Evolutionary conservation across 2,329 filamentous ascomycete genomes (phyloP), one percentile per base, ranked within the genome.

Genomic region (Sclerotinia spermophila): DNA sequence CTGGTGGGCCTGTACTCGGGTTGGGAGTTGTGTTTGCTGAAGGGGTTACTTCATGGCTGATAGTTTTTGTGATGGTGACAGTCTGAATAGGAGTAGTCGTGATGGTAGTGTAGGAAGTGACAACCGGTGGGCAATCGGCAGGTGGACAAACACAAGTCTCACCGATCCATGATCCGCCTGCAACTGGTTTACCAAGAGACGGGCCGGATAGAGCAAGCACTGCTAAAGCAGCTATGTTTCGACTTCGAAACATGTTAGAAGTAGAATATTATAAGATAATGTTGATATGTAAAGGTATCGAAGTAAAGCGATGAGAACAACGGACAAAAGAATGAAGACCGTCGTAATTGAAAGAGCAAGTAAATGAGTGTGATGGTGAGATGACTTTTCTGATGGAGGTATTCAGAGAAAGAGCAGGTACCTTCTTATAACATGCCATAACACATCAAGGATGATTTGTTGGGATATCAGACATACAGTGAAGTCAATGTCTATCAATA

Each of bases 141-240:
- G 62, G 59, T 35, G 48, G 40, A n/a, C 48, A 67, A 44, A 51
- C 53, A 64, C 48, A 68, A 44, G 51, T 64, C 27, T 66, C 60
- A 66, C 38, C 68, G 44, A 42, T 27, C 68, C 45, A 65, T 51
- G 44, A 45, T 15, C 56, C 67, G 51, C 58, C 45, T 30, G 69
- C 45, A 61, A 72, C 51, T 21, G 71, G 72, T 45, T 71, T 74
- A 30, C 68, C 65, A 6, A 71, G 11, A 13, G 48, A 55, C 13
- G 68, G 70, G 48, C 35, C 33, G 19, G 44, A 70, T 42, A 72
- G 45, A 21, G 58, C 58, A 38, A 74, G 61, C 24, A 72, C 38
- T 45, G 64, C 48, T 13, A 70, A 30, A n/a, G 33, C 62, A 44
- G 62, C 33, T 8, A 66, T n/a, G 15, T 61, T 60, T 45, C 40